Conservation (phyloP, 2,329 filamentous ascomycete genomes). For the Drechmeria coniospora region DNA sequence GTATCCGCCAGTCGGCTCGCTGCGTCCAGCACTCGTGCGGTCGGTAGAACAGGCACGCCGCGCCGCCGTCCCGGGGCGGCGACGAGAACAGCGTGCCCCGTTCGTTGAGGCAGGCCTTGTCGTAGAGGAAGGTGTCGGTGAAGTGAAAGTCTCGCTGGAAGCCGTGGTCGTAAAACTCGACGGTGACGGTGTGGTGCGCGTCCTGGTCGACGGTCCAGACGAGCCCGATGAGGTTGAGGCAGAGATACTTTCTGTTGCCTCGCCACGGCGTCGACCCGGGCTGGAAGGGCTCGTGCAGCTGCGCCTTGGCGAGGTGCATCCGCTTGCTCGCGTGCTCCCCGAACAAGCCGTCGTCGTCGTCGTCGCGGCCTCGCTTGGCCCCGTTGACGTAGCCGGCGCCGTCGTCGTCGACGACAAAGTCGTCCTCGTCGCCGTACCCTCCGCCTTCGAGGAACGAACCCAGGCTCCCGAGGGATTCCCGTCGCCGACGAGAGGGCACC, state of each 20-base stretch:
- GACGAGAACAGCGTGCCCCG: slow-evolving; percentile 77
- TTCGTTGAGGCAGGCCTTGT: slow-evolving; percentile 84
- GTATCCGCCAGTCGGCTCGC: slow-evolving; percentile 76
- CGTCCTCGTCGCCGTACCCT: slow-evolving; percentile 43
- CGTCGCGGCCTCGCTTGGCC: slow-evolving; percentile 33
- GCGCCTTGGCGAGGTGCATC: slow-evolving; percentile 37
- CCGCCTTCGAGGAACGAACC: slow-evolving; percentile 63
- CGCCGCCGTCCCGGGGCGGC: slow-evolving; percentile 46
- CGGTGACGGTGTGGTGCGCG: slow-evolving; percentile 80
- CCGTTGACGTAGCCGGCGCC: slow-evolving; percentile 71
- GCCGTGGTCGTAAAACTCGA: slow-evolving; percentile 94
- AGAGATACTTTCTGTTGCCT: slow-evolving; percentile 84
- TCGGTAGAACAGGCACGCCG: slow-evolving; percentile 83
- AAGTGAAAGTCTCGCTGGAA: slow-evolving; percentile 92
- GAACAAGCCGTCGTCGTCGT: slow-evolving; percentile 33
- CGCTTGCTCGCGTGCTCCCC: slow-evolving; percentile 32
- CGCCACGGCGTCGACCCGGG: slow-evolving; percentile 92
- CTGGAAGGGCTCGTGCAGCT: slow-evolving; percentile 75
- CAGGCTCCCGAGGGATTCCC: slow-evolving; percentile 57
- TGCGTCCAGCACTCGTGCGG: slow-evolving; percentile 96
- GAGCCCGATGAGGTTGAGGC: slow-evolving; percentile 82
- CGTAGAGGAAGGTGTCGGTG: slow-evolving; percentile 88
- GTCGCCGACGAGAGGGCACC: slow-evolving; percentile 33
- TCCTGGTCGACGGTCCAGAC: slow-evolving; percentile 97
- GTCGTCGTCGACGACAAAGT: slow-evolving; percentile 91